Evolutionary conservation across 2,329 filamentous ascomycete species (phyloP).

Genomic region (Polytolypa hystricis): DNA sequence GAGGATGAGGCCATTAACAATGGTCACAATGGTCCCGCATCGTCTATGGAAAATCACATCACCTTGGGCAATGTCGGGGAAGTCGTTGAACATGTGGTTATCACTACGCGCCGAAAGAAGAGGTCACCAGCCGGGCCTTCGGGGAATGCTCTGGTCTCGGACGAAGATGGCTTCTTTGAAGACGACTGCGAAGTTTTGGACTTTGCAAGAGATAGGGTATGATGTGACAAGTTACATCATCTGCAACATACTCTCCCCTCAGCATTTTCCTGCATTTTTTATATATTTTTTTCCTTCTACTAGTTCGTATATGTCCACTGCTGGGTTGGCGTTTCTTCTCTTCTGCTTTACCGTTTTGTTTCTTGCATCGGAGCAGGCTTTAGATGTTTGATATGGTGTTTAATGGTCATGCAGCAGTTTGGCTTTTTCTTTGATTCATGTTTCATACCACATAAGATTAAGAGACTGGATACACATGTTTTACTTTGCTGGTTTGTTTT

Average conservation of each 20-base stretch:
- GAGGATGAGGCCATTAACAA: conserved; percentile 25
- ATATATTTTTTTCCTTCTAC: neutral
- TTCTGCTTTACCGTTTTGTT: neutral
- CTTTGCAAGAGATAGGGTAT: conserved; percentile 56
- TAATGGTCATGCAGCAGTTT: no score
- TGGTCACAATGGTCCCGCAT: conserved; percentile 20
- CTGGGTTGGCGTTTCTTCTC: neutral
- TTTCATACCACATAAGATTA: no score
- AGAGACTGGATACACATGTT: no score
- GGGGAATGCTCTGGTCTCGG: conserved; percentile 27
- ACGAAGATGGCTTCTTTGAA: conserved; percentile 71
- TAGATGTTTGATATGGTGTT: no score
- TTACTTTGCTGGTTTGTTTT: no score
- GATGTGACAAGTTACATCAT: no score
- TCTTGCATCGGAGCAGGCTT: no score
- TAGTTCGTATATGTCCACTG: neutral
- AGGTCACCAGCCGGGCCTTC: conserved; percentile 33
- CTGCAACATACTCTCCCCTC: no score
- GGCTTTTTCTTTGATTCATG: no score
- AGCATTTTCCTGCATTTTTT: no score
- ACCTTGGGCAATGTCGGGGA: conserved; percentile 42
- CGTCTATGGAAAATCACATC: conserved; percentile 39
- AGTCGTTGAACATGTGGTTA: conserved; percentile 66
- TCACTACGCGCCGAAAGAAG: conserved; percentile 64
- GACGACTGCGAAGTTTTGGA: conserved; percentile 87